Base-by-base conservation (phyloP, 768 basidiomycete species). In the Termitomyces eurrhizus region DNA sequence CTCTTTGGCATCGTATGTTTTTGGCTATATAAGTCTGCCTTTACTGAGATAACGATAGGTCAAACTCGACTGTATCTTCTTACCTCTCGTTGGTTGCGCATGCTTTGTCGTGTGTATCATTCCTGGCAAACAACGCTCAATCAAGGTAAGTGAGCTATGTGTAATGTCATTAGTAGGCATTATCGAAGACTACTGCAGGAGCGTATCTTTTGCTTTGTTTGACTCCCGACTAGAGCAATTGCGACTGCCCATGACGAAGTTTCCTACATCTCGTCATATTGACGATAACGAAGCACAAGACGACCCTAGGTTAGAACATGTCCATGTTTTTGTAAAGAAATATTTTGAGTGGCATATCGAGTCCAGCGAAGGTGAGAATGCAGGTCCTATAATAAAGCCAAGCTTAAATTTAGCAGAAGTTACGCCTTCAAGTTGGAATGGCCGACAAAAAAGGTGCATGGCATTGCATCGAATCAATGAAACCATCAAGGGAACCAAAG, bases 221-320 rank as follows among this genome's bases (percentile, higher is more conserved):
- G 88, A 90, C 67, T 83, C 85, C 26, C 74, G 74, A 32, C 65
- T 89, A n/a, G 74, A 78, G 52, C 66, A 74, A n/a, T 64, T 86
- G 52, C 77, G 73, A 59, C 72, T 86, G 2, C 83, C 86, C 2
- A 70, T 86, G 13, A 65, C 78, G 32, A 78, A 74, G 35, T 62
- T 65, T 29, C 73, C 73, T 2, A 49, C 61, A 46, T 57, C 58
- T 13, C 58, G 59, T 59, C 60, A 49, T 16, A n/a, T n/a, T 54
- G 46, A 52, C n/a, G 18, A 59, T 46, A 3, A 36, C 26, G 59
- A 58, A 36, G 41, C 18, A 29, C 60, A 39, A 32, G 26, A 57
- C 21, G 11, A 14, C 11, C 62, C 63, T 44, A 64, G 70, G 50
- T 67, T 71, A 39, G 77, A 80, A 64, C 61, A 74, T 37, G 76